Percentiles rank a stretch among this genome's conserved stretches.
Evolutionary conservation across 2,329 filamentous ascomycete species (phyloP).

Genomic region (Penicillium sp.): DNA sequence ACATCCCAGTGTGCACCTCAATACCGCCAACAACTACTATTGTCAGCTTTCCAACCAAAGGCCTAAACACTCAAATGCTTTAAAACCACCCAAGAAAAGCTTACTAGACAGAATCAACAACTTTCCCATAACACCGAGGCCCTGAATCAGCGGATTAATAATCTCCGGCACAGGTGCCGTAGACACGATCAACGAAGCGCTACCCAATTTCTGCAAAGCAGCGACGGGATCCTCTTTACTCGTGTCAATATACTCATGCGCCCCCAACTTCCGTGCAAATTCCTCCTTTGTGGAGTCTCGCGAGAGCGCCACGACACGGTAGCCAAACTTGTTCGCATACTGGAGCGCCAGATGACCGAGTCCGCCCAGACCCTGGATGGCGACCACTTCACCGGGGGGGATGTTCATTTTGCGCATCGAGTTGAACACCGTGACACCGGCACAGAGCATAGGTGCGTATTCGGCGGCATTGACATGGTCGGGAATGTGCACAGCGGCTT

Average conservation of each 20-base stretch:
- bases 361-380: slow-evolving; percentile 55
- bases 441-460: slow-evolving; percentile 50
- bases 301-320: slow-evolving; percentile 40
- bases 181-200: slow-evolving; percentile 4
- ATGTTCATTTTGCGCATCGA: slow-evolving; percentile 52
- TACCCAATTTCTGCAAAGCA: background rate
- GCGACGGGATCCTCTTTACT: slow-evolving; percentile 25
- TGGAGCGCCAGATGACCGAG: slow-evolving; percentile 56
- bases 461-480: slow-evolving; percentile 47
- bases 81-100: background rate
- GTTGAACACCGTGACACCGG: slow-evolving; percentile 54
- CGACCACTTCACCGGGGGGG: slow-evolving; percentile 48
- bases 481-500: slow-evolving; percentile 50
- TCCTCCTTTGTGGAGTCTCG: slow-evolving; percentile 39
- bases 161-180: slow-evolving; percentile 40
- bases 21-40: background rate
- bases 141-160: slow-evolving; percentile 34
- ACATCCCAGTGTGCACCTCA: background rate
- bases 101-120: background rate
- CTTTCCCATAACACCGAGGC: slow-evolving; percentile 16
- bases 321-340: slow-evolving; percentile 55
- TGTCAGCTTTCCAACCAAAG: background rate
- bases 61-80: background rate
- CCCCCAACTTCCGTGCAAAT: background rate
- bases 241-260: slow-evolving; percentile 33